Percentiles rank a stretch among this genome's conserved stretches.
Evolutionary conservation across 2,329 filamentous ascomycete genomes (phyloP).

Genomic region (Calonectria montana): DNA sequence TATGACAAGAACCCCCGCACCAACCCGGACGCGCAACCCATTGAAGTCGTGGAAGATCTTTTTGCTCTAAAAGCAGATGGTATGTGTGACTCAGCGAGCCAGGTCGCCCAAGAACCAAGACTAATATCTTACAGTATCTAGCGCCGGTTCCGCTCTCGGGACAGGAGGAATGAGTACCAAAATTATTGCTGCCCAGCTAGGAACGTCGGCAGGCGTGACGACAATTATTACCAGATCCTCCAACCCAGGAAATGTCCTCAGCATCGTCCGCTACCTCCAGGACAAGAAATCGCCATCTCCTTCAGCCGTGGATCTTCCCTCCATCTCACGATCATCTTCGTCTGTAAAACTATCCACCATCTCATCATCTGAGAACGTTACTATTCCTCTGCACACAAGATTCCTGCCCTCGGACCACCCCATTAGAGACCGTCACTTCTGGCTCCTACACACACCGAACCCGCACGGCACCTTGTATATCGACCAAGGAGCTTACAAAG

Average conservation of each 20-base stretch:
- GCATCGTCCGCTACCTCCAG: constrained; percentile 78
- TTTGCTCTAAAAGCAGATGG: constrained; percentile 83
- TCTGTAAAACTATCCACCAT: constrained; percentile 53
- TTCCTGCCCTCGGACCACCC: constrained; percentile 88
- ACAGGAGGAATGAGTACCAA: constrained; percentile 99
- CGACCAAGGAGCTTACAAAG: constrained; percentile 86
- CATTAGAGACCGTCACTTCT: constrained; percentile 95
- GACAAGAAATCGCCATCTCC: constrained; percentile 29
- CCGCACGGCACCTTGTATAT: constrained; percentile 94
- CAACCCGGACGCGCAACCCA: constrained; percentile 86
- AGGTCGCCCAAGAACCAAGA: not conserved
- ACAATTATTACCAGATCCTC: constrained; percentile 95
- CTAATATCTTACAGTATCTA: constrained; percentile 72
- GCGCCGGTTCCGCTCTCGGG: constrained; percentile 86
- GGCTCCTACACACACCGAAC: constrained; percentile 91
- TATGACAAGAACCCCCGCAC: constrained; percentile 96
- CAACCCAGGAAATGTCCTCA: constrained; percentile 90
- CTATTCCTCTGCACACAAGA: constrained; percentile 82
- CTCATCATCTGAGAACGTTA: constrained; percentile 41
- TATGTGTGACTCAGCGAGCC: constrained; percentile 49
- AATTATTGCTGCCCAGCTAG: constrained; percentile 91
- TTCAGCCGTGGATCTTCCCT: constrained; percentile 23
- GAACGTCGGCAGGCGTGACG: constrained; percentile 93
- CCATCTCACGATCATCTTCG: constrained; percentile 53
- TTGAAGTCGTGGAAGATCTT: constrained; percentile 94